phyloP scores from a whole-genome alignment of 805 yeast genomes.

The Wickerhamiella cacticola region DNA sequence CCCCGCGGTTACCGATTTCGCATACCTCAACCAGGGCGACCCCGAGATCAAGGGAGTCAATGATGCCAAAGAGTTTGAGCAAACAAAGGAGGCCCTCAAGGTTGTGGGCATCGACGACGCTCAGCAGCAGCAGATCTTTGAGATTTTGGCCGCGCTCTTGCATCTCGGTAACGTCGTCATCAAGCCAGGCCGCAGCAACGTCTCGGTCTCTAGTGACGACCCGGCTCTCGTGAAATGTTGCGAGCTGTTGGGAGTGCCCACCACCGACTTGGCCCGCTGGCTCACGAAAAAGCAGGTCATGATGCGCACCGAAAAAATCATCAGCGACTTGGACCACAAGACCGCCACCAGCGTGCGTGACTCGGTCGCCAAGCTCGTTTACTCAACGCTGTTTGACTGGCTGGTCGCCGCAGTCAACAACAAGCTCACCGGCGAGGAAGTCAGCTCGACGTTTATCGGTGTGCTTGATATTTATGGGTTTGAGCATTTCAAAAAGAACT shows the following conservation, averaged over 20 bases:
- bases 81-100: conserved; percentile 62
- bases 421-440: conserved; percentile 38
- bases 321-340: conserved; percentile 64
- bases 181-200: conserved; percentile 72
- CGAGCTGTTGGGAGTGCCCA: conserved; percentile 69
- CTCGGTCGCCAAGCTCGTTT: conserved; percentile 91
- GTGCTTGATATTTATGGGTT: conserved; percentile 96
- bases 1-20: conserved; percentile 48
- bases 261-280: conserved; percentile 74
- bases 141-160: conserved; percentile 72
- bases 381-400: conserved; percentile 92
- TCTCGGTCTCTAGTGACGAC: conserved; percentile 72
- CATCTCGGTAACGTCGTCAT: conserved; percentile 89
- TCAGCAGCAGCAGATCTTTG: conserved; percentile 57
- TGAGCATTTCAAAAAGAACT: conserved; percentile 87
- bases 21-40: conserved; percentile 76
- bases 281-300: conserved; percentile 79
- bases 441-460: conserved; percentile 79
- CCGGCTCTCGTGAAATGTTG: conserved; percentile 74
- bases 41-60: conserved; percentile 60
- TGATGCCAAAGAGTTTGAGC: conserved; percentile 65
- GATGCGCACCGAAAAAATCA: conserved; percentile 86
- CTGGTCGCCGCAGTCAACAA: conserved; percentile 70
- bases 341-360: conserved; percentile 89
- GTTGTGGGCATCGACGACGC: conserved; percentile 60